Evolutionary conservation across 148 eudicot genomes (phyloP), one percentile per base, ranked within the genome.

Genomic region (Rhododendron williamsianum): DNA sequence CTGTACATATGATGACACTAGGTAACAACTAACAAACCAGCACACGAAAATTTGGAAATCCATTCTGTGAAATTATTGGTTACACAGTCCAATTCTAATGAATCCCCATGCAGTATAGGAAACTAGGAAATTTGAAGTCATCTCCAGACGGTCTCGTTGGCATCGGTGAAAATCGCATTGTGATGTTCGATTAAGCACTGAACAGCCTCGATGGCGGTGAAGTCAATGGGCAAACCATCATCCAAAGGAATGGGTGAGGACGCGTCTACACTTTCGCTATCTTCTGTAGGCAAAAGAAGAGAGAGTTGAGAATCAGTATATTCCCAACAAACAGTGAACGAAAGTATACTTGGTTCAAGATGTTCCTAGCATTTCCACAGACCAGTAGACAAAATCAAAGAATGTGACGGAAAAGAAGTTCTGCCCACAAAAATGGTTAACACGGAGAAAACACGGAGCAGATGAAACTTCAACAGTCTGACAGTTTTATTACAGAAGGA

Each of bases 171-270:
- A 81, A 95, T 92, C 3, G 95, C 88, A 86, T 93, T 96, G 91
- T 95, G 98, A 88, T 96, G 99, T 82, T 95, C 95, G 46, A 95
- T 92, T 81, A 96, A 92, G 89, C 98, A 94, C 87, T 93, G 94
- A 76, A 95, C 87, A 81, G 92, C 98, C 92, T 96, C 99, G 1
- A 96, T 90, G 1, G 98, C 96, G 65, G 89, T 92, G 84, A 87
- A 95, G 84, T 95, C 99, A 1, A 94, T 85, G 27, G 98, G 96
- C 82, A 89, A 71, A n/a, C 91, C 98, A 80, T 95, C 99, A 81
- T 96, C 98, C 91, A 96, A 90, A 43, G 99, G 88, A 79, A 96
- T 96, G 2, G 94, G 88, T 36, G 97, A 91, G n/a, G 99, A 95
- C 78, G 87, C 98, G 83, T 96, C 94, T 85, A 83, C 91, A 72